phyloP scores from a whole-genome alignment of 2,329 filamentous ascomycete species.

The Paecilomyces sp. region DNA sequence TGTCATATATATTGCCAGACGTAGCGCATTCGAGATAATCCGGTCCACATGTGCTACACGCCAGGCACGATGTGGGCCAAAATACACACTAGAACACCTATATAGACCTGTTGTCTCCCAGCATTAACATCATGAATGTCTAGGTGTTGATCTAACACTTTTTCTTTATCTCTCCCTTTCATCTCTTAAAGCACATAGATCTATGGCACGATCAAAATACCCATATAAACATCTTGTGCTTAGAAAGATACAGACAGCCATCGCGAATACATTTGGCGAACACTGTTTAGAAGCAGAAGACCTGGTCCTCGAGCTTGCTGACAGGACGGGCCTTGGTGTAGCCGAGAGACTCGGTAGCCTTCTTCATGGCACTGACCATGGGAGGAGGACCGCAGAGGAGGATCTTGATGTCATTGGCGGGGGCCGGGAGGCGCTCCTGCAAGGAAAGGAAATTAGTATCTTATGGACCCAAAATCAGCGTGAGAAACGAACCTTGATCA shows the following conservation, averaged over 20 bases:
- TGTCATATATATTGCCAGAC: neutral
- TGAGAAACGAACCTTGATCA: slow-evolving; percentile 66
- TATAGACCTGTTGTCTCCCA: neutral
- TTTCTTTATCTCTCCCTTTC: neutral
- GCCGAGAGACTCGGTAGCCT: slow-evolving; percentile 79
- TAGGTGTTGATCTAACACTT: neutral
- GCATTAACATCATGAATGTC: neutral
- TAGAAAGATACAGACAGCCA: neutral
- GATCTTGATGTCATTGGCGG: slow-evolving; percentile 83
- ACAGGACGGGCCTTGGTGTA: slow-evolving; percentile 89
- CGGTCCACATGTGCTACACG: neutral
- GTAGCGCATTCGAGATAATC: neutral
- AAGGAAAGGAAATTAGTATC: slow-evolving; percentile 15
- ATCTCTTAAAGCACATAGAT: neutral
- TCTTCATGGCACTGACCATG: slow-evolving; percentile 97
- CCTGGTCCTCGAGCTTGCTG: slow-evolving; percentile 96
- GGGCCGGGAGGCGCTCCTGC: slow-evolving; percentile 59
- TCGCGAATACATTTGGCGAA: neutral
- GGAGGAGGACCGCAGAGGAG: slow-evolving; percentile 91
- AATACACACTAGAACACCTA: neutral
- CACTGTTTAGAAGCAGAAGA: slow-evolving; percentile 76
- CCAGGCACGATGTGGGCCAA: neutral
- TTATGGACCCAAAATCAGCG: neutral
- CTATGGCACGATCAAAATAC: neutral
- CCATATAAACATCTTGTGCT: neutral